These are phyloP conservation scores for Paraphoma sp. DNA, from an alignment of 2,329 filamentous ascomycete species.

Conservation along the genomic window DNA sequence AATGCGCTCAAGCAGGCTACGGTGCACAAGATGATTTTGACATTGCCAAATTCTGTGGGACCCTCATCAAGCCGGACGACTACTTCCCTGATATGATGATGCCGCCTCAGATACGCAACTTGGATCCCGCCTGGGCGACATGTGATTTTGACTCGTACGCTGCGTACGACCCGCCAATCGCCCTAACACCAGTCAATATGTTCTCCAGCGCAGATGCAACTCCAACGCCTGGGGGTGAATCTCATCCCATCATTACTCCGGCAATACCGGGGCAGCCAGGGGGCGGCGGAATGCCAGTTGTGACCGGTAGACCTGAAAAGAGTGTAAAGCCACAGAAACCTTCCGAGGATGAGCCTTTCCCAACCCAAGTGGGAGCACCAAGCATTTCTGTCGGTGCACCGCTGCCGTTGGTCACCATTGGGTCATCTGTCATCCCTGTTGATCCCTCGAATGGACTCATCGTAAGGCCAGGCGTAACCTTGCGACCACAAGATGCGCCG, in stretches of 20 bases:
- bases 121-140: conserved; percentile 20
- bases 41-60: conserved; percentile 1
- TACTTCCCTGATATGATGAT: conserved; percentile 21
- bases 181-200: conserved; percentile 12
- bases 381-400: background rate
- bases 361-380: background rate
- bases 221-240: conserved; percentile 4
- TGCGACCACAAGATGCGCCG: conserved; percentile 12
- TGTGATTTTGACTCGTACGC: conserved; percentile 15
- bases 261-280: conserved; percentile 13
- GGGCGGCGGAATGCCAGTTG: background rate
- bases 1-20: background rate
- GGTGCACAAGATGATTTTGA: background rate
- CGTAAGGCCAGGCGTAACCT: conserved; percentile 18
- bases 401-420: conserved; percentile 15
- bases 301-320: conserved; percentile 3
- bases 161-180: conserved; percentile 21
- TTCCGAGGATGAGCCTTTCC: background rate
- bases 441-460: conserved; percentile 22
- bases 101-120: conserved; percentile 20
- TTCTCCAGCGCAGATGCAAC: conserved; percentile 9
- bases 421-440: conserved; percentile 14
- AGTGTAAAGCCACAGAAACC: background rate
- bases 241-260: conserved; percentile 3
- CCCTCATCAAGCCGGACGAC: conserved; percentile 13